Percentiles rank a stretch among this genome's conserved stretches.
These are phyloP conservation scores for Leccinum subrobustum DNA, from an alignment of 1,284 basidiomycete species.

Conservation along the genomic window DNA sequence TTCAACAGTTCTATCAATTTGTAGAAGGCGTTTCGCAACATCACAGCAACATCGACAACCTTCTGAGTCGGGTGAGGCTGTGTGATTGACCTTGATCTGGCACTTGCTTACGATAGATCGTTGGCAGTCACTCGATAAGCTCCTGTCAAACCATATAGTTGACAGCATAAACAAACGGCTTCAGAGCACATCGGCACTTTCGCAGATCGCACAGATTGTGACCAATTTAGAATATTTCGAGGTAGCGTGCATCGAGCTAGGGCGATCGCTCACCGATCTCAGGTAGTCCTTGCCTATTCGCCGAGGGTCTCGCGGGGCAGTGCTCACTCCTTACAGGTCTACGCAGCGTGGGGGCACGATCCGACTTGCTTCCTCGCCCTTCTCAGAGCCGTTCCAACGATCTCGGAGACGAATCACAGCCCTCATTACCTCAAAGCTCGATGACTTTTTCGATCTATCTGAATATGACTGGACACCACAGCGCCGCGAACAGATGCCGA, in stretches of 20 bases:
- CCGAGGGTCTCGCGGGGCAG: not conserved
- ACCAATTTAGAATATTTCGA: constrained; percentile 94
- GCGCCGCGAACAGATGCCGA: constrained; percentile 68
- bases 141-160: constrained; percentile 82
- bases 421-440: constrained; percentile 90
- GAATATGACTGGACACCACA: constrained; percentile 93
- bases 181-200: constrained; percentile 76
- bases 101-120: constrained; percentile 7
- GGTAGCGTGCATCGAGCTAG: constrained; percentile 83
- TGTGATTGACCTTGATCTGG: not conserved
- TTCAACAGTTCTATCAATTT: constrained; percentile 96
- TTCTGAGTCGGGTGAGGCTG: constrained; percentile 79
- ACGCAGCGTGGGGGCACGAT: constrained; percentile 83
- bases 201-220: constrained; percentile 93
- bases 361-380: constrained; percentile 66
- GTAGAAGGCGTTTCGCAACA: constrained; percentile 93
- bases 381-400: constrained; percentile 66
- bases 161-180: constrained; percentile 75
- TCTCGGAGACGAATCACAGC: constrained; percentile 80
- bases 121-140: constrained; percentile 78
- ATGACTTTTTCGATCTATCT: constrained; percentile 92
- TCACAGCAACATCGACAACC: constrained; percentile 89
- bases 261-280: constrained; percentile 81
- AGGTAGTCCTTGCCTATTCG: constrained; percentile 45
- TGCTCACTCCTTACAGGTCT: constrained; percentile 46